Percentiles rank a stretch among this genome's conserved stretches.
These are phyloP conservation scores for Ustilago loliicola DNA, from an alignment of 1,284 basidiomycete genomes.

Conservation along the genomic window DNA sequence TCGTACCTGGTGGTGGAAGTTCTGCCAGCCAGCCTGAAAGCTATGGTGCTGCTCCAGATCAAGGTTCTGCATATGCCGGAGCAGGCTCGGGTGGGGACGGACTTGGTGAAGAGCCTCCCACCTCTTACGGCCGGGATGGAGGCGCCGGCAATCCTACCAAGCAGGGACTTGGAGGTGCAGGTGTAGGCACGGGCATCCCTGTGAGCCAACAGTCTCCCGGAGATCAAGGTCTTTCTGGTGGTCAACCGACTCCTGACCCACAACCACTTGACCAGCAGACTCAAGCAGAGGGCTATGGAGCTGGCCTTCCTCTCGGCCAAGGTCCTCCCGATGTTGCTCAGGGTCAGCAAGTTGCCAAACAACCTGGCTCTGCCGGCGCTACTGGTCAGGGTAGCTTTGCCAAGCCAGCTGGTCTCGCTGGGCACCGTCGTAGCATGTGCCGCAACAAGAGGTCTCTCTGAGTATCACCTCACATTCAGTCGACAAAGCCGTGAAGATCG, in stretches of 20 bases:
- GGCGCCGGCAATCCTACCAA: no score
- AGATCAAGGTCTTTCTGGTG: background rate
- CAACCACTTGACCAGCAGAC: slow-evolving; percentile 3
- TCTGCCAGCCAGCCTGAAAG: background rate
- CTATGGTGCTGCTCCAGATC: background rate
- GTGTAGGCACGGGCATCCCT: background rate
- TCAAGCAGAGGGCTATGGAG: background rate
- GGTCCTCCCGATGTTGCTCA: background rate
- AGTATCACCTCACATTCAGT: background rate
- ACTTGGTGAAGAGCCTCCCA: background rate
- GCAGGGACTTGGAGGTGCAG: background rate
- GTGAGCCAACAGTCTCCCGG: background rate
- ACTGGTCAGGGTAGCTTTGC: background rate
- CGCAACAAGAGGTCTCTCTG: slow-evolving; percentile 7
- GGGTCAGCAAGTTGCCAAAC: no score
- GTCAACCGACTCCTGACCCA: background rate
- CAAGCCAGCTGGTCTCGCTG: background rate
- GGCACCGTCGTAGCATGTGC: slow-evolving; percentile 14
- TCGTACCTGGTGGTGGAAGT: background rate
- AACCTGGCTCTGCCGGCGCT: background rate
- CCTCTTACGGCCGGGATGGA: background rate
- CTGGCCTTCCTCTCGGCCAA: background rate
- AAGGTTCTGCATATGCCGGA: background rate
- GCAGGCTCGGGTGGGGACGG: background rate
- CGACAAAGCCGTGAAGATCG: background rate